Evolutionary conservation across 371 early-diverging fungal species (phyloP).

Genomic region (Blakeslea trispora): DNA sequence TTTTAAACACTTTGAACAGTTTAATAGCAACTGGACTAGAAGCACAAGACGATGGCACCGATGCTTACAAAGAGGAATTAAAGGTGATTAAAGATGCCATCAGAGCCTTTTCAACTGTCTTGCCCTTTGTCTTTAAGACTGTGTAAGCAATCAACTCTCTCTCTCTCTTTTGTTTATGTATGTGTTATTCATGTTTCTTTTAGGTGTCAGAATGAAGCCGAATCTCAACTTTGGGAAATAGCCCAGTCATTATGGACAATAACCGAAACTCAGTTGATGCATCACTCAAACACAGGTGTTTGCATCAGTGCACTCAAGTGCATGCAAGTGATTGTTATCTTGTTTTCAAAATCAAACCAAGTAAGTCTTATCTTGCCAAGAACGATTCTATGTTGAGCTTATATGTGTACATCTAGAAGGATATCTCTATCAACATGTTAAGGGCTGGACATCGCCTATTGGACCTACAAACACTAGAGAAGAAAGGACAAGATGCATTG

Average conservation of each 20-base stretch:
- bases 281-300: constrained; percentile 44
- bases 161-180: not conserved
- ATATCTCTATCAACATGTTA: constrained; percentile 38
- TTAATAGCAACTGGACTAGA: constrained; percentile 23
- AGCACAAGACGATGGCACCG: constrained; percentile 23
- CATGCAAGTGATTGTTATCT: constrained; percentile 40
- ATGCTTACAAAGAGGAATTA: constrained; percentile 29
- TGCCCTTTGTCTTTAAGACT: constrained; percentile 31
- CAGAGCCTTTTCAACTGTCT: constrained; percentile 43
- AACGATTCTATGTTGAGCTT: no score
- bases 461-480: constrained; percentile 31
- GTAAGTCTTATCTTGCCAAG: constrained; percentile 3
- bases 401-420: constrained; percentile 27
- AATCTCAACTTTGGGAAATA: constrained; percentile 46
- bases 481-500: constrained; percentile 33
- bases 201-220: constrained; percentile 51
- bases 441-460: constrained; percentile 48
- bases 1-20: constrained; percentile 32
- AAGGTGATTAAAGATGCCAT: constrained; percentile 40
- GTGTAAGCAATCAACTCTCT: constrained; percentile 10
- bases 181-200: not conserved
- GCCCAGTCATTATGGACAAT: constrained; percentile 26
- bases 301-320: constrained; percentile 45
- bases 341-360: constrained; percentile 36
- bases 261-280: constrained; percentile 23